Evolutionary conservation across 352 stramenopile genomes (phyloP).

Genomic region (Globisporangium spinosum): DNA sequence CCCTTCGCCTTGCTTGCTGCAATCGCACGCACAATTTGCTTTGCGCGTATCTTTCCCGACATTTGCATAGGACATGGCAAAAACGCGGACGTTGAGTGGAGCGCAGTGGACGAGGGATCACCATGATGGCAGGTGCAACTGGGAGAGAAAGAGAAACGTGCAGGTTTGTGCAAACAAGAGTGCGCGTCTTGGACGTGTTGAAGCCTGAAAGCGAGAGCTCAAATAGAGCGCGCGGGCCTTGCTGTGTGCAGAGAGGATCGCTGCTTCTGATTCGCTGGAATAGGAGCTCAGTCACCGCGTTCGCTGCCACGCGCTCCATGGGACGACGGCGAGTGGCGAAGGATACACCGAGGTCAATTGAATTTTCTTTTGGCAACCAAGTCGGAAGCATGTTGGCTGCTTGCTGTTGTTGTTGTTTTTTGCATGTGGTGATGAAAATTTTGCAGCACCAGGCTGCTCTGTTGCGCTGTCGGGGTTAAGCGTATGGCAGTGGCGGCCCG

Average conservation of each 20-base stretch:
- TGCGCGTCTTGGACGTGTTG: too few relatives aligned
- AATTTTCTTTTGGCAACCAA: not conserved
- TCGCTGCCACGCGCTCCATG: not conserved
- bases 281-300: not conserved
- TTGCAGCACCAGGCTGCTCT: not conserved
- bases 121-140: not conserved
- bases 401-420: too few relatives aligned
- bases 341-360: not conserved
- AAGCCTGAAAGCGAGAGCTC: too few relatives aligned
- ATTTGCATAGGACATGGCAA: conserved; percentile 4
- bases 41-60: not conserved
- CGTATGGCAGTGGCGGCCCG: too few relatives aligned
- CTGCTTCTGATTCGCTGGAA: not conserved
- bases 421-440: not conserved
- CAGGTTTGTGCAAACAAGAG: not conserved
- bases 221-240: not conserved
- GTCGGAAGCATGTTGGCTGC: not conserved
- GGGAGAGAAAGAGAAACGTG: not conserved
- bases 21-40: not conserved
- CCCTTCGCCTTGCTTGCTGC: not conserved
- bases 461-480: too few relatives aligned
- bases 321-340: not conserved
- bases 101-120: conserved; percentile 4
- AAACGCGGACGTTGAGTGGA: not conserved
- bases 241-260: not conserved